These are phyloP conservation scores for Mycena galericulata DNA, from an alignment of 768 basidiomycete species.

Conservation along the genomic window DNA sequence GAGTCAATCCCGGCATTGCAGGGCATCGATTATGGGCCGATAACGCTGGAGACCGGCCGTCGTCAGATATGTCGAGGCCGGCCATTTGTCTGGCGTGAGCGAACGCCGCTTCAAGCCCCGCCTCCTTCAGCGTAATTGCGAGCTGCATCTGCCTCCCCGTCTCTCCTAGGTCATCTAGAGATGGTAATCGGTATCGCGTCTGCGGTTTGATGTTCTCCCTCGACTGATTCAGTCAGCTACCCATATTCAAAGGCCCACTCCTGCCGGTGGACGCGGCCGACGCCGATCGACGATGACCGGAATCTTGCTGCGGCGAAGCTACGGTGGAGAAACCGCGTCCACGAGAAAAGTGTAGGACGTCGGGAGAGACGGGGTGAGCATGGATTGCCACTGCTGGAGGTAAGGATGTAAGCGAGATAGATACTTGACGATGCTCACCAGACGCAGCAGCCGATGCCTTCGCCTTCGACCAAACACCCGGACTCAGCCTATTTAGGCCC, in stretches of 20 bases:
- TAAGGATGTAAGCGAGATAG: not conserved
- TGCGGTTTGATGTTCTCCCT: too few relatives aligned
- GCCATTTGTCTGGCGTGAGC: too few relatives aligned
- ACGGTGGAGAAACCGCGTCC: not conserved
- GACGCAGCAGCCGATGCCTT: slow-evolving; percentile 11
- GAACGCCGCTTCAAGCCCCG: too few relatives aligned
- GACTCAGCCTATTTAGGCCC: not conserved
- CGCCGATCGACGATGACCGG: not conserved
- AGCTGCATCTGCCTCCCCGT: not conserved
- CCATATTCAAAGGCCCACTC: too few relatives aligned
- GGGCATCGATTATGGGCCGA: too few relatives aligned
- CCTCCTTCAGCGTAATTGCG: too few relatives aligned
- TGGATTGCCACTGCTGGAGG: slow-evolving; percentile 1
- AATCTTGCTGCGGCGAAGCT: not conserved
- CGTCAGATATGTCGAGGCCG: too few relatives aligned
- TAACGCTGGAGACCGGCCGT: too few relatives aligned
- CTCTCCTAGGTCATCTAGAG: not conserved
- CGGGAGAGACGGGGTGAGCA: not conserved
- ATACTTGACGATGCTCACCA: slow-evolving; percentile 8
- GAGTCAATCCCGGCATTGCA: too few relatives aligned
- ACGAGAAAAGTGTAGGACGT: slow-evolving; percentile 8
- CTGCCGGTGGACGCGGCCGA: not conserved
- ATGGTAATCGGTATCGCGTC: not conserved
- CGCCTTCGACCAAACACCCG: slow-evolving; percentile 1
- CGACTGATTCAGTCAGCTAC: not conserved